A percentile compares a stretch with the other conserved stretches of the same genome.
These are phyloP conservation scores for Pseudophaeomoniella oleicola DNA, from an alignment of 2,329 filamentous ascomycete genomes.

Conservation along the genomic window DNA sequence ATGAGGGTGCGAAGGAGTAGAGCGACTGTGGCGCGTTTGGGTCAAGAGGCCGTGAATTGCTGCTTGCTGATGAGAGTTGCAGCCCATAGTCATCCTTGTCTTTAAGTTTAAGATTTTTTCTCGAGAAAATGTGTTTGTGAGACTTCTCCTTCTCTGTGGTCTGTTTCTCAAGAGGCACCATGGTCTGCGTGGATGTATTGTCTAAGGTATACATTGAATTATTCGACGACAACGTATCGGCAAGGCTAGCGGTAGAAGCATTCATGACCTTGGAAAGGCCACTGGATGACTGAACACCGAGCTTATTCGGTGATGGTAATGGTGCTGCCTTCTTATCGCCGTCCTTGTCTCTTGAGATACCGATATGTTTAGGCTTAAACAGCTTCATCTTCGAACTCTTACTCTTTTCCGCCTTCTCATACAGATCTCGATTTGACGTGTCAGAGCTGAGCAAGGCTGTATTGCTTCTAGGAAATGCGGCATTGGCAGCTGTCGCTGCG, in stretches of 20 bases:
- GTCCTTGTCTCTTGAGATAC: conserved; percentile 45
- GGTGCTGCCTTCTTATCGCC: conserved; percentile 30
- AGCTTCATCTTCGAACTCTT: conserved; percentile 53
- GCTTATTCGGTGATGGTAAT: conserved; percentile 44
- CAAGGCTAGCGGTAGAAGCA: conserved; percentile 44
- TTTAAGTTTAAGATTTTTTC: conserved; percentile 50
- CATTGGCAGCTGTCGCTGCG: conserved; percentile 49
- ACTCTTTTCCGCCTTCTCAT: conserved; percentile 29
- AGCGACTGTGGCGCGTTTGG: conserved; percentile 48
- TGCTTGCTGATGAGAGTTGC: conserved; percentile 49
- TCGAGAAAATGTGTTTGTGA: conserved; percentile 48
- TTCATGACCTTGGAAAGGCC: conserved; percentile 41
- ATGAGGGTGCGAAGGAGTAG: conserved; percentile 52
- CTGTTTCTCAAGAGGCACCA: conserved; percentile 17
- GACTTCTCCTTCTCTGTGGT: conserved; percentile 28
- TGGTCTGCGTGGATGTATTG: conserved; percentile 44
- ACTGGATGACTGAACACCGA: conserved; percentile 34
- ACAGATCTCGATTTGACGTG: conserved; percentile 14
- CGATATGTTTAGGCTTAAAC: conserved; percentile 55
- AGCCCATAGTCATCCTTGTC: conserved; percentile 46
- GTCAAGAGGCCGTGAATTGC: conserved; percentile 49
- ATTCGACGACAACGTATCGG: conserved; percentile 37
- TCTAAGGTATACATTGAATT: conserved; percentile 41
- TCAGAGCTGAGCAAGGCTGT: conserved; percentile 13
- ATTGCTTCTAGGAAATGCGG: conserved; percentile 42